These are phyloP conservation scores for Neoboletus brunneissimus DNA, from an alignment of 768 basidiomycete genomes.

Conservation along the genomic window DNA sequence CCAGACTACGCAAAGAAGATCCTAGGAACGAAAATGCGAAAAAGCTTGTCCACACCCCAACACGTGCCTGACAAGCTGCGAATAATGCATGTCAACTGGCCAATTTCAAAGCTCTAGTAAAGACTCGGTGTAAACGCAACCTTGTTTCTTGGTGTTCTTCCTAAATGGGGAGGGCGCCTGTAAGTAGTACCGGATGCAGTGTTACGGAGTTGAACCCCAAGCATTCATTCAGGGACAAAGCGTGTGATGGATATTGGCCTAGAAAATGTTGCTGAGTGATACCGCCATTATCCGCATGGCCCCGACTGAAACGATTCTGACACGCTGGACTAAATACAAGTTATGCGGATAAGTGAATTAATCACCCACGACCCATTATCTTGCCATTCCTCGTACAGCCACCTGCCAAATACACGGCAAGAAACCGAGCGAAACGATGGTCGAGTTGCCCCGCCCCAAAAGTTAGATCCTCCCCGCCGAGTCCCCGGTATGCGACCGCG, in stretches of 20 bases:
- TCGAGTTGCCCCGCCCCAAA: background rate
- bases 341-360: no score
- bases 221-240: background rate
- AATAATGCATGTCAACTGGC: background rate
- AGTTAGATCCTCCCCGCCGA: no score
- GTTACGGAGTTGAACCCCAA: background rate
- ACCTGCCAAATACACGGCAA: background rate
- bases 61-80: background rate
- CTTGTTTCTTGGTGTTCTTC: background rate
- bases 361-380: no score
- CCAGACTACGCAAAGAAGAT: background rate
- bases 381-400: background rate
- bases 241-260: background rate
- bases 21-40: background rate
- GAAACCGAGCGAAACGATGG: no score
- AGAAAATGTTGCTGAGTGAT: background rate
- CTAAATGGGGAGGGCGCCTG: background rate
- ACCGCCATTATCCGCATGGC: background rate
- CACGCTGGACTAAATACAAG: no score
- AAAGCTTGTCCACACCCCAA: background rate
- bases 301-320: background rate
- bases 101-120: conserved; percentile 1
- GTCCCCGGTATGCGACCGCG: background rate
- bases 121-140: background rate
- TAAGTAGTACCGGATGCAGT: background rate